Evolutionary conservation across 179 eudicot genomes (phyloP).

Genomic region (Vitellaria paradoxa): DNA sequence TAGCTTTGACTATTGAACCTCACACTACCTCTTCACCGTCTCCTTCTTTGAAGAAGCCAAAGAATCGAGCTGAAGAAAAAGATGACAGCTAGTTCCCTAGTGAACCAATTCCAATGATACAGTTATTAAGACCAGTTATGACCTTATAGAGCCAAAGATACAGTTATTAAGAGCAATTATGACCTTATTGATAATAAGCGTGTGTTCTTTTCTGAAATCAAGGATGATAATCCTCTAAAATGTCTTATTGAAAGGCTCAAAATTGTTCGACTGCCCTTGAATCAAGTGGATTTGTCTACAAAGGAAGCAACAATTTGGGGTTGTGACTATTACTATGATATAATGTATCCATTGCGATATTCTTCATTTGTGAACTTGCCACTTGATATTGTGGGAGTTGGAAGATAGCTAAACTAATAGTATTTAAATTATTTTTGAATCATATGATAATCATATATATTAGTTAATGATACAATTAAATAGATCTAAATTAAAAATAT

Average conservation of each 20-base stretch:
- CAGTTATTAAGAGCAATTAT: conserved; percentile 31
- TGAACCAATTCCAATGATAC: background rate
- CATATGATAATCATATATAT: no score
- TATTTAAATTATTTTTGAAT: no score
- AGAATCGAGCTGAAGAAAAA: background rate
- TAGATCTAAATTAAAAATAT: no score
- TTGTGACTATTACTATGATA: conserved; percentile 57
- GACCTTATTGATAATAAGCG: conserved; percentile 37
- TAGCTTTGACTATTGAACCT: background rate
- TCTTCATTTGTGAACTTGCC: conserved; percentile 38
- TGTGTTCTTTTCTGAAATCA: conserved; percentile 62
- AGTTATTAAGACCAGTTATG: conserved; percentile 16
- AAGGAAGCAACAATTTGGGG: conserved; percentile 15
- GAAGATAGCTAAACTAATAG: no score
- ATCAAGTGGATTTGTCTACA: conserved; percentile 43
- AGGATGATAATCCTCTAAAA: conserved; percentile 73
- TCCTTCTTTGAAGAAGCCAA: background rate
- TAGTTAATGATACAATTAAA: no score
- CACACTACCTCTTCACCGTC: background rate
- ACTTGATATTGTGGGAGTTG: conserved; percentile 35
- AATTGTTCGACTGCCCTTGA: conserved; percentile 38
- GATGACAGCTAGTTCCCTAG: conserved; percentile 2
- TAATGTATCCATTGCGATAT: conserved; percentile 36
- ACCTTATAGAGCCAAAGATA: conserved; percentile 69
- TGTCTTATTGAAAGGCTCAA: conserved; percentile 56